Conservation (phyloP, 805 yeast genomes). For the Priceomyces melissophilus region DNA sequence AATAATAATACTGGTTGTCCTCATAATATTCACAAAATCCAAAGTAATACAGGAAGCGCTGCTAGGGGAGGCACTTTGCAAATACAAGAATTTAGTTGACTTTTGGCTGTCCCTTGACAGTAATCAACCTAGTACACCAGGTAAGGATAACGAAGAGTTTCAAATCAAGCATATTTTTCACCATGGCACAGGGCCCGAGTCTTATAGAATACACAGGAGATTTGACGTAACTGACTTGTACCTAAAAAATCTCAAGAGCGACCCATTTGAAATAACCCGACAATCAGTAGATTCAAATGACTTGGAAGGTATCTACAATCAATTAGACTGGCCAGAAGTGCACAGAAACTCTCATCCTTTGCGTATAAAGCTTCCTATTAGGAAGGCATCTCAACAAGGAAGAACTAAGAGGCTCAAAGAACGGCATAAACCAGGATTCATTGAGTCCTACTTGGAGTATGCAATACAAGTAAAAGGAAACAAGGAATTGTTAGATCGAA, state of each 20-base stretch:
- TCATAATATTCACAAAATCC: too few relatives aligned
- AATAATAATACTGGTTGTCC: too few relatives aligned
- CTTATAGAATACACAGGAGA: conserved; percentile 43
- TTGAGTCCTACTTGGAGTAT: conserved; percentile 63
- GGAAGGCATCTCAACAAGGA: conserved; percentile 14
- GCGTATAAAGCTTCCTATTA: conserved; percentile 31
- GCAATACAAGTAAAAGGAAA: conserved; percentile 44
- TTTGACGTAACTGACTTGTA: conserved; percentile 48
- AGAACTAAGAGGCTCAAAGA: conserved; percentile 27
- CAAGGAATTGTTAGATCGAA: conserved; percentile 30
- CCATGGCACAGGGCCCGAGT: conserved; percentile 48
- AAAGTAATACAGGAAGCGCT: too few relatives aligned
- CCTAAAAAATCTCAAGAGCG: neutral
- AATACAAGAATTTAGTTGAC: too few relatives aligned
- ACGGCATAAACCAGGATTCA: conserved; percentile 51
- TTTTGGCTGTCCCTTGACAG: too few relatives aligned
- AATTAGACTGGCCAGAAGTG: conserved; percentile 35
- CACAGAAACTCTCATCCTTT: conserved; percentile 37
- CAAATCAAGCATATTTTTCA: conserved; percentile 57
- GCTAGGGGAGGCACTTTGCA: too few relatives aligned
- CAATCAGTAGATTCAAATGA: conserved; percentile 6
- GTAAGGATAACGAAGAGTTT: conserved; percentile 11
- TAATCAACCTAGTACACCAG: neutral
- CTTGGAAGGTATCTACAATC: conserved; percentile 17
- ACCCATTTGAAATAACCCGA: neutral